These are phyloP conservation scores for Cystobasidium slooffiae DNA, from an alignment of 1,284 basidiomycete genomes.

Conservation along the genomic window DNA sequence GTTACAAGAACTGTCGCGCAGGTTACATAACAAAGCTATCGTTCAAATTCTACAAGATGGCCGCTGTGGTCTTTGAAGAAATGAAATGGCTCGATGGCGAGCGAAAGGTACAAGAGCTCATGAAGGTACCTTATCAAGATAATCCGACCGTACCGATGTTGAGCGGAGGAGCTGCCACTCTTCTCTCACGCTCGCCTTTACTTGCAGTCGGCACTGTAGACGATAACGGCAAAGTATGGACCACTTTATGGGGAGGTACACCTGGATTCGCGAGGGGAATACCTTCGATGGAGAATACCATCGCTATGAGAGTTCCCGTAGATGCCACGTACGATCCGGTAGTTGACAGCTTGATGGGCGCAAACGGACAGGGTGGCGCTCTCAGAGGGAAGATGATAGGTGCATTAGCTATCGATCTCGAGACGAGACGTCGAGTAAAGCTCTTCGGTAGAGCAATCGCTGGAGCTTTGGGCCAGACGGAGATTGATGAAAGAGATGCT, in stretches of 20 bases:
- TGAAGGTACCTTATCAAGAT: slow-evolving; percentile 24
- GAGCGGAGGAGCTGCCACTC: slow-evolving; percentile 16
- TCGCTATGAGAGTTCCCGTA: slow-evolving; percentile 30
- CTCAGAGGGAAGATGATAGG: slow-evolving; percentile 38
- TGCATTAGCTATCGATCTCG: slow-evolving; percentile 31
- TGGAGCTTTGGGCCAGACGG: slow-evolving; percentile 24
- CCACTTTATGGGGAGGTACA: slow-evolving; percentile 30
- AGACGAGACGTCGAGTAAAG: slow-evolving; percentile 32
- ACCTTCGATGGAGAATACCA: slow-evolving; percentile 12
- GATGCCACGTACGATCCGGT: slow-evolving; percentile 33
- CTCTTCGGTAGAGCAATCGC: slow-evolving; percentile 37
- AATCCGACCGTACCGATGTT: slow-evolving; percentile 38
- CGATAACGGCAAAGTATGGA: slow-evolving; percentile 32
- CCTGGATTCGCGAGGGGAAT: slow-evolving; percentile 36
- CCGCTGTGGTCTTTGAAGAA: slow-evolving; percentile 33
- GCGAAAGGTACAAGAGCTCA: slow-evolving; percentile 36
- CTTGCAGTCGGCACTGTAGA: slow-evolving; percentile 39
- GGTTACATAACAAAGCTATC: not conserved
- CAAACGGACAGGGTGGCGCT: slow-evolving; percentile 4
- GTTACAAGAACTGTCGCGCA: too few relatives aligned
- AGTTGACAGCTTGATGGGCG: slow-evolving; percentile 22
- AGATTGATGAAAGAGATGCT: slow-evolving; percentile 19
- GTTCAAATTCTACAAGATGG: slow-evolving; percentile 20
- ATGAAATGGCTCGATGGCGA: slow-evolving; percentile 31
- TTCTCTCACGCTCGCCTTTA: slow-evolving; percentile 24